Conservation (phyloP, 495 filamentous ascomycete genomes). For the Rhizodiscina lignyota region DNA sequence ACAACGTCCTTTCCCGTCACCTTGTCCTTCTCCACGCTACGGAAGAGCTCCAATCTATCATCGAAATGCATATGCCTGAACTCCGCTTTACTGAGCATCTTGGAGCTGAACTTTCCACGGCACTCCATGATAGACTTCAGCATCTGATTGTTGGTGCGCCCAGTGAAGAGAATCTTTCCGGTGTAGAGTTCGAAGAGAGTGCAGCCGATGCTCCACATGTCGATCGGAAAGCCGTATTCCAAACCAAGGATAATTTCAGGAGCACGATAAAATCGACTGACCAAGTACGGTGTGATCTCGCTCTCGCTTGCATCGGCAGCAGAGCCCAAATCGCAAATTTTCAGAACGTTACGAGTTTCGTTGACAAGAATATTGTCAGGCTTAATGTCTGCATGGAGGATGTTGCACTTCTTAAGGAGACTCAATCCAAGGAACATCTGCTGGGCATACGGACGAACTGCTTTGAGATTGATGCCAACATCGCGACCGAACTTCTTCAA, state of each 20-base stretch:
- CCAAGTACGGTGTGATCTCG: conserved; percentile 83
- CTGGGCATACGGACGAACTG: conserved; percentile 74
- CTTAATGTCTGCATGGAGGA: conserved; percentile 90
- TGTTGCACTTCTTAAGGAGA: conserved; percentile 75
- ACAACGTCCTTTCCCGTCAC: conserved; percentile 46
- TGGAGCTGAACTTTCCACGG: conserved; percentile 77
- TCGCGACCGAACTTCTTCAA: conserved; percentile 93
- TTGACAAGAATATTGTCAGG: conserved; percentile 89
- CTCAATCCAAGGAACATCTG: conserved; percentile 85
- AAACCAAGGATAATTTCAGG: conserved; percentile 93
- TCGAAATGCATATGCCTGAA: conserved; percentile 69
- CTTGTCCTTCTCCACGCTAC: conserved; percentile 72
- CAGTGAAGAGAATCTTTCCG: conserved; percentile 90
- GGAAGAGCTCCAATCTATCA: conserved; percentile 62
- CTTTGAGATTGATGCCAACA: conserved; percentile 73
- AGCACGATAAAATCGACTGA: conserved; percentile 92
- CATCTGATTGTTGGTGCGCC: conserved; percentile 96
- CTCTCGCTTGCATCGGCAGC: conserved; percentile 80
- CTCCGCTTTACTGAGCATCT: conserved; percentile 65
- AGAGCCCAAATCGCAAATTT: conserved; percentile 91
- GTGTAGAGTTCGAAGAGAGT: conserved; percentile 95
- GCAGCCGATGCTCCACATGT: conserved; percentile 95
- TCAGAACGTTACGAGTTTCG: conserved; percentile 67
- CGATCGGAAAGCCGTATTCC: conserved; percentile 82
- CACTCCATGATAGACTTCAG: conserved; percentile 90